Evolutionary conservation across 768 basidiomycete genomes (phyloP).

Genomic region (Termitomyces sp.): DNA sequence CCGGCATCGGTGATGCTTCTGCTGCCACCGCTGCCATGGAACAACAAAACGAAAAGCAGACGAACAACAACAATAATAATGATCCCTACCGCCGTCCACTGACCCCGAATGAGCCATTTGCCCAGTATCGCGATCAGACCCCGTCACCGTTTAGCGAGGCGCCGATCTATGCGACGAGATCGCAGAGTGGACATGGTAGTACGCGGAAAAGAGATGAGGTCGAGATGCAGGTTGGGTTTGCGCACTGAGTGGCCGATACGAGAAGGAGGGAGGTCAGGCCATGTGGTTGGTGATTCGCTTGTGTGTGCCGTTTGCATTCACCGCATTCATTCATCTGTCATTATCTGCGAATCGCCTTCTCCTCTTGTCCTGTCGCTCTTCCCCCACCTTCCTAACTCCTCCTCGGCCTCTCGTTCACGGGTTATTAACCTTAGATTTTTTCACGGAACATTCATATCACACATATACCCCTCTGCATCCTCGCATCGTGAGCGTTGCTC

Average conservation of each 20-base stretch:
- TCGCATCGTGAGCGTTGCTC: background rate
- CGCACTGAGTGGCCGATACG: constrained; percentile 14
- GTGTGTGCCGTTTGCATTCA: background rate
- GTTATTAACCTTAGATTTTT: constrained; percentile 1
- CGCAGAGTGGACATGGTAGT: constrained; percentile 10
- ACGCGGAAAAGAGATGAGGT: constrained; percentile 22
- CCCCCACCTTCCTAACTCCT: background rate
- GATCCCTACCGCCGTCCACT: constrained; percentile 19
- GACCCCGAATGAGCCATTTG: constrained; percentile 11
- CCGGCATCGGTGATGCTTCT: constrained; percentile 82
- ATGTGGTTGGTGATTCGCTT: background rate
- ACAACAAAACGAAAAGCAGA: constrained; percentile 28
- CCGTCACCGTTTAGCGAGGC: constrained; percentile 22
- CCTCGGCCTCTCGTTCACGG: background rate
- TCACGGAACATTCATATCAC: constrained; percentile 5
- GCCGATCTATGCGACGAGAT: constrained; percentile 16
- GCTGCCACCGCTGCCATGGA: constrained; percentile 70
- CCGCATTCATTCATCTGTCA: background rate
- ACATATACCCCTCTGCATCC: constrained; percentile 2
- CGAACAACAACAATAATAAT: constrained; percentile 23
- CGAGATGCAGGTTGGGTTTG: constrained; percentile 33
- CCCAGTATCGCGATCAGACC: constrained; percentile 24
- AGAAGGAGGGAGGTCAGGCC: background rate
- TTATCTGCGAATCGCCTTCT: background rate
- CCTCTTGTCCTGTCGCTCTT: too few relatives aligned